These are phyloP conservation scores for Cordyceps fumosorosea DNA, from an alignment of 2,329 filamentous ascomycete species.

Conservation along the genomic window DNA sequence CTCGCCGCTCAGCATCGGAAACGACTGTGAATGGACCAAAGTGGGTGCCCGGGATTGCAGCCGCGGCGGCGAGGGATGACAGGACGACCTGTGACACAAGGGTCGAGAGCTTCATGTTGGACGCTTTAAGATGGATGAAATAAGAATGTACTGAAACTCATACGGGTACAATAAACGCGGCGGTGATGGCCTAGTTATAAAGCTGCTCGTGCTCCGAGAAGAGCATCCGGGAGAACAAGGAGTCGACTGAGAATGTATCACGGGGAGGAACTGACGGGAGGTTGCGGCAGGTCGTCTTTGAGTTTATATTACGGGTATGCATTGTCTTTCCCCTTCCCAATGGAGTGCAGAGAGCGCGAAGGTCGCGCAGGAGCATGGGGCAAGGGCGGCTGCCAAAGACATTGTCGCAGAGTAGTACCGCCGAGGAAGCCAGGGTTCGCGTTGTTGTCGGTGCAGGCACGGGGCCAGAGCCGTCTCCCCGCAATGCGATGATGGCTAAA, in stretches of 20 bases:
- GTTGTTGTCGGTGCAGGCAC: not conserved
- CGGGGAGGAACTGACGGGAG: not conserved
- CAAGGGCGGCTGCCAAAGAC: not conserved
- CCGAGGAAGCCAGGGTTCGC: constrained; percentile 1
- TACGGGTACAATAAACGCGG: not conserved
- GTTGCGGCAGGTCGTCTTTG: not conserved
- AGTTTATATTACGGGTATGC: not conserved
- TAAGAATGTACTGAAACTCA: not conserved
- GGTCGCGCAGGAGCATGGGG: not conserved
- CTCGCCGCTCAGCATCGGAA: not conserved
- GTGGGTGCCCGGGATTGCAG: not conserved
- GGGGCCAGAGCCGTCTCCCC: not conserved
- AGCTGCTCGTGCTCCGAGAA: not conserved
- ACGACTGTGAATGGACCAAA: constrained; percentile 6
- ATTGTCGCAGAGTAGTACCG: not conserved
- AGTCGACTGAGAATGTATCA: not conserved
- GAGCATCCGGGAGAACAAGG: not conserved
- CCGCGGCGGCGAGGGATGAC: not conserved
- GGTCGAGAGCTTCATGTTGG: constrained; percentile 2
- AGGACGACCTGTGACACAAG: constrained; percentile 4
- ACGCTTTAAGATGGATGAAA: not conserved
- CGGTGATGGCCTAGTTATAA: not conserved
- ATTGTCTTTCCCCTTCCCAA: constrained; percentile 9
- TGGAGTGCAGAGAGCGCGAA: not conserved
- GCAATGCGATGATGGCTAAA: not conserved